Conservation (phyloP, 2,329 filamentous ascomycete species). For the Grosmannia penicillata region DNA sequence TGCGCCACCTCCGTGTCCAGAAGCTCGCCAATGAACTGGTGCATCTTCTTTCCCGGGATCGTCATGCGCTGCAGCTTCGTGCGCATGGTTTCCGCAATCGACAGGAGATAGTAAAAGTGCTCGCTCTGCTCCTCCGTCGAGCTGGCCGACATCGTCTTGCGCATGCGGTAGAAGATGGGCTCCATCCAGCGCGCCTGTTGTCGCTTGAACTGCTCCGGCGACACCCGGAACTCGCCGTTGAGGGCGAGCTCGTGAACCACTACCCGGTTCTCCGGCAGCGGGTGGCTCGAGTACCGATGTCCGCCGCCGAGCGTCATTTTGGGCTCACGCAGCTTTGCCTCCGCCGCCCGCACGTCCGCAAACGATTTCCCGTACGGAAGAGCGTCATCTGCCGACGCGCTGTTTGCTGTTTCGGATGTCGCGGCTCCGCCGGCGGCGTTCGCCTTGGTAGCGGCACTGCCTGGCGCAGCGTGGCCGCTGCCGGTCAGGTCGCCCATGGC, state of each 20-base stretch:
- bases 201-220: slow-evolving; percentile 42
- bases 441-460: too few relatives aligned
- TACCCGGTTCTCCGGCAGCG: slow-evolving; percentile 57
- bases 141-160: slow-evolving; percentile 49
- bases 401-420: neutral
- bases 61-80: slow-evolving; percentile 60
- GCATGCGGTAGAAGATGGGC: slow-evolving; percentile 42
- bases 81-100: slow-evolving; percentile 56
- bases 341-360: neutral
- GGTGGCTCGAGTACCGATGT: slow-evolving; percentile 14
- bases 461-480: too few relatives aligned
- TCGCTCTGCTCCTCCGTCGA: slow-evolving; percentile 48
- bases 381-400: neutral
- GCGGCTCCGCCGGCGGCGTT: neutral
- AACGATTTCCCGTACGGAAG: neutral
- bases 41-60: slow-evolving; percentile 56
- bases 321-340: too few relatives aligned
- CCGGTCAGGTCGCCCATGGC: slow-evolving; percentile 22
- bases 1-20: slow-evolving; percentile 59
- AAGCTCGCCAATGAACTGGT: slow-evolving; percentile 59
- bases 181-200: slow-evolving; percentile 34
- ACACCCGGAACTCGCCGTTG: slow-evolving; percentile 63
- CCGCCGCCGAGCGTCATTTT: neutral
- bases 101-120: slow-evolving; percentile 52
- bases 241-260: slow-evolving; percentile 69